Conservation (phyloP, 2,329 filamentous ascomycete species). For the Aspergillus melleus region DNA sequence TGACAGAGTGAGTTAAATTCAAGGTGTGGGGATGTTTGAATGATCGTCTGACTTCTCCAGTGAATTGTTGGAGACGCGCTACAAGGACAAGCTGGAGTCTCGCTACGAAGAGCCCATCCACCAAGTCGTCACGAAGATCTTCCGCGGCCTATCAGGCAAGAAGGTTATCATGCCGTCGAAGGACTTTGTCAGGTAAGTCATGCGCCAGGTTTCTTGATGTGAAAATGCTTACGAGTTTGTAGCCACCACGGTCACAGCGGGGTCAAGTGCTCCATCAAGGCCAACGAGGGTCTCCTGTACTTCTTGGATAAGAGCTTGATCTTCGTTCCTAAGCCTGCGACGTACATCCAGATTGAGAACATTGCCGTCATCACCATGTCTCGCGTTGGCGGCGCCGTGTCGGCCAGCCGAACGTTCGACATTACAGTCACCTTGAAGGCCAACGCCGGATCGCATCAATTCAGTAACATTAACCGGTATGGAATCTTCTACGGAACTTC, state of each 20-base stretch:
- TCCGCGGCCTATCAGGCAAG: slow-evolving; percentile 90
- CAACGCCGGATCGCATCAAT: slow-evolving; percentile 85
- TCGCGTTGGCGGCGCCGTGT: slow-evolving; percentile 89
- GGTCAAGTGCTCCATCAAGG: slow-evolving; percentile 99
- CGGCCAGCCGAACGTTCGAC: slow-evolving; percentile 92
- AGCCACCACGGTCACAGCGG: slow-evolving; percentile 88
- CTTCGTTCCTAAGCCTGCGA: slow-evolving; percentile 97
- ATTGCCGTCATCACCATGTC: slow-evolving; percentile 91
- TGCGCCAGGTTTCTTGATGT: too few species aligned
- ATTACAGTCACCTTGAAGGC: slow-evolving; percentile 90
- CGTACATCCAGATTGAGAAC: slow-evolving; percentile 94
- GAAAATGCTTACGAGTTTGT: slow-evolving; percentile 3
- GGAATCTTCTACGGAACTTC: neutral
- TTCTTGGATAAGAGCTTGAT: slow-evolving; percentile 98
- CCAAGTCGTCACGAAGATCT: slow-evolving; percentile 91
- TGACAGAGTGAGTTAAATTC: slow-evolving; percentile 64
- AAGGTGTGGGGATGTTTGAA: neutral
- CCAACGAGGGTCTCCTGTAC: slow-evolving; percentile 95
- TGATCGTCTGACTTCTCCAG: slow-evolving; percentile 26
- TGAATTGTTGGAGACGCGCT: slow-evolving; percentile 78
- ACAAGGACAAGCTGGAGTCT: slow-evolving; percentile 82
- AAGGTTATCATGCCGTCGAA: slow-evolving; percentile 92
- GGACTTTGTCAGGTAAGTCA: slow-evolving; percentile 74
- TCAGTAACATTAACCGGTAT: slow-evolving; percentile 95
- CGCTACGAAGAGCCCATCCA: slow-evolving; percentile 94